Evolutionary conservation across 768 basidiomycete genomes (phyloP).

Genomic region (Kwoniella newhampshirensis): DNA sequence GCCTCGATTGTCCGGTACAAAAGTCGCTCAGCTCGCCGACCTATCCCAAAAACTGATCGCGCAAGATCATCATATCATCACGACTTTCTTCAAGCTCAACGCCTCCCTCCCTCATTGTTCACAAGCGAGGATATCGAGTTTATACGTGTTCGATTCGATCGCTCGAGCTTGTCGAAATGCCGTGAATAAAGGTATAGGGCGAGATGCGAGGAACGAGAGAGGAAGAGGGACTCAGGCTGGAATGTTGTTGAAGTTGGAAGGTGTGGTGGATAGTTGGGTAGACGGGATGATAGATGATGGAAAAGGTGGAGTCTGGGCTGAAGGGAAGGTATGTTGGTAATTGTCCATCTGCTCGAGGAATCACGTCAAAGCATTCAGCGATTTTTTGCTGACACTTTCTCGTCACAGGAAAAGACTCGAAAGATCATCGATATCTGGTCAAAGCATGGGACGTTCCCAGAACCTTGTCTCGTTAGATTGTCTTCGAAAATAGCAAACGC

Average conservation of each 20-base stretch:
- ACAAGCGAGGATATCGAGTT: constrained; percentile 69
- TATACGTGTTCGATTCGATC: constrained; percentile 92
- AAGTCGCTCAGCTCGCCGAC: constrained; percentile 74
- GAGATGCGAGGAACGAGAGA: constrained; percentile 58
- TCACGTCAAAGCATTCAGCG: not conserved
- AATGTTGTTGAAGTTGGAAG: constrained; percentile 83
- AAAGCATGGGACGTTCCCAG: constrained; percentile 84
- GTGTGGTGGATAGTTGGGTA: constrained; percentile 82
- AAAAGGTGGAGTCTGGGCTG: constrained; percentile 56
- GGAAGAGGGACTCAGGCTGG: constrained; percentile 28
- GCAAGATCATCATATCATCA: constrained; percentile 74
- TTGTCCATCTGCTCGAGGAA: too few relatives aligned
- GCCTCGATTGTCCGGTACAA: constrained; percentile 81
- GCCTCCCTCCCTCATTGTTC: constrained; percentile 66
- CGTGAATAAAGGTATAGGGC: constrained; percentile 64
- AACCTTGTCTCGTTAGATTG: constrained; percentile 69
- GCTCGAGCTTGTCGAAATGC: constrained; percentile 74
- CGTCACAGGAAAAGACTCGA: constrained; percentile 83
- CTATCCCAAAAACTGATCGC: constrained; percentile 73
- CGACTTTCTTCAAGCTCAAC: constrained; percentile 83
- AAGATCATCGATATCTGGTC: constrained; percentile 98
- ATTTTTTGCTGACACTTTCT: not conserved
- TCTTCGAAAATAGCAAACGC: constrained; percentile 21
- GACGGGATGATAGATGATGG: constrained; percentile 73
- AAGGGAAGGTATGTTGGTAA: constrained; percentile 78